Evolutionary conservation across 768 basidiomycete genomes (phyloP).

Genomic region (Cubamyces lactineus): DNA sequence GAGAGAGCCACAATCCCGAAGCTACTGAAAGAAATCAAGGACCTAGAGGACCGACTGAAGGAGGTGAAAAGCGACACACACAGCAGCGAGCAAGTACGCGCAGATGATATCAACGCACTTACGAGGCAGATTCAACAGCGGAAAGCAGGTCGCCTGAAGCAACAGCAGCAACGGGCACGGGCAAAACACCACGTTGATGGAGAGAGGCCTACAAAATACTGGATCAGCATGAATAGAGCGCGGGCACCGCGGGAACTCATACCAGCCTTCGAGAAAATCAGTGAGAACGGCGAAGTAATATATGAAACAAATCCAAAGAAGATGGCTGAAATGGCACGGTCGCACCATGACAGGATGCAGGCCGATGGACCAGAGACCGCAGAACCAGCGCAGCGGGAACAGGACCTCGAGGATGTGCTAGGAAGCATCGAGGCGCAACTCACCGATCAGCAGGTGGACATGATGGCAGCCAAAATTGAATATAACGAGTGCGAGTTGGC

Average conservation of each 20-base stretch:
- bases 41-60: background rate
- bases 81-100: background rate
- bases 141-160: background rate
- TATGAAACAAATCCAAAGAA: background rate
- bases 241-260: background rate
- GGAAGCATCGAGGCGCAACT: background rate
- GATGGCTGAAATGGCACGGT: slow-evolving; percentile 1
- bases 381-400: background rate
- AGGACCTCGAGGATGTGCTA: background rate
- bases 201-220: slow-evolving; percentile 10
- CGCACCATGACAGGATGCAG: background rate
- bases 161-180: background rate
- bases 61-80: background rate
- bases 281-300: background rate
- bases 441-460: background rate
- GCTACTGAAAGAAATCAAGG: background rate
- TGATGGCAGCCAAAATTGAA: background rate
- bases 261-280: background rate
- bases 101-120: background rate
- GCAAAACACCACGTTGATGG: background rate
- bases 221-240: background rate
- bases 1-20: background rate
- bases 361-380: background rate
- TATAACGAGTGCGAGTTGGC: background rate
- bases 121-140: background rate